Evolutionary conservation across 306 rosid species (phyloP), one percentile per base, ranked within the genome.

Genomic region (Trichosanthes truncata): DNA sequence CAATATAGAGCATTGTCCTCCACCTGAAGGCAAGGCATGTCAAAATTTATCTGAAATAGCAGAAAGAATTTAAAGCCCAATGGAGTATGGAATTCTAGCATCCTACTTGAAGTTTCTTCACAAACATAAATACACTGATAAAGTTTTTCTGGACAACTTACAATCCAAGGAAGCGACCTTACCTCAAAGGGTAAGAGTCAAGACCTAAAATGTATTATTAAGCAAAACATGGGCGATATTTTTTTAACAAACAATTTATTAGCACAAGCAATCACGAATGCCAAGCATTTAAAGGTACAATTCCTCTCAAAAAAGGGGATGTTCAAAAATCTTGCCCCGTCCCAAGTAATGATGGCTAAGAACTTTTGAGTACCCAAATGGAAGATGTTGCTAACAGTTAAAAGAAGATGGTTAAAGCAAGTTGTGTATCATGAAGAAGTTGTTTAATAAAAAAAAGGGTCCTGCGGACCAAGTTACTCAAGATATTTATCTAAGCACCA

Each of bases 1-100:
- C 97, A 78, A 89, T 84, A 78, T 91, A 93, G 41, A 93, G 82
- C 91, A 93, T 88, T 62, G 89, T 85, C 88, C 98, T 90, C 98
- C 98, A 93, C 98, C 98, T 93, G 90, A 82, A 83, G 84, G 57
- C 73, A 62, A 43, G 21, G 56, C 35, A 45, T 53, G 78, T 65
- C 46, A 41, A 80, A 40, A 18, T 52, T 82, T 41, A 51, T 33
- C 67, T n/a, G 53, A 65, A 62, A 68, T 33, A 23, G 74, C 86
- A 59, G 26, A 17, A 36, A 81, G 36, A 26, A 52, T 25, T 17
- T 18, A 40, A n/a, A 23, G 77, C 38, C 23, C 57, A 43, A 41
- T 43, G 55, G 57, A 72, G 77, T 46, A 45, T 13, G 40, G 20
- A 43, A 36, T 23, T 43, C 53, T 21, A 69, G n/a, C 36, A 41